These are phyloP conservation scores for Ustilago trichophora DNA, from an alignment of 1,284 basidiomycete genomes.

Conservation along the genomic window DNA sequence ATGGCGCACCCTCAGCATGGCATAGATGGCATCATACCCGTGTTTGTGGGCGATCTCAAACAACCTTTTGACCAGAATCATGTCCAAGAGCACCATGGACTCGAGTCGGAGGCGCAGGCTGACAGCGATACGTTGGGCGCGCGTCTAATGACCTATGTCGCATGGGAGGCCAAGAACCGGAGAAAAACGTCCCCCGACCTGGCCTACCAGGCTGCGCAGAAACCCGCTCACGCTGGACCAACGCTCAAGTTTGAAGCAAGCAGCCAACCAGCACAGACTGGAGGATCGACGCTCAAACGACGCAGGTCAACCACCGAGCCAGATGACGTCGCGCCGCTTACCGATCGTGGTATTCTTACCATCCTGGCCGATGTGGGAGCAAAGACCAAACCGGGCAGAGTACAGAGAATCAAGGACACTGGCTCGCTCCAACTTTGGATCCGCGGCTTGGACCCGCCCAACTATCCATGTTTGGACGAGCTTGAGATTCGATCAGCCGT, in stretches of 20 bases:
- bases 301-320: too few relatives aligned
- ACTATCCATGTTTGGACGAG: not conserved
- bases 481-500: not conserved
- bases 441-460: too few relatives aligned
- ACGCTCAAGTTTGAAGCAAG: not conserved
- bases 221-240: not conserved
- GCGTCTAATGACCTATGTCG: slow-evolving; percentile 1
- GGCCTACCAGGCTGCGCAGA: not conserved
- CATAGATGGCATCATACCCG: too few relatives aligned
- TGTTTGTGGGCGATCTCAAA: slow-evolving; percentile 1
- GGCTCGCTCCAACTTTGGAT: too few relatives aligned
- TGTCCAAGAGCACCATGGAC: too few relatives aligned
- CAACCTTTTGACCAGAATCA: not conserved
- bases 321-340: not conserved
- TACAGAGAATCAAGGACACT: too few relatives aligned
- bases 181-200: not conserved
- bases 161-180: slow-evolving; percentile 7
- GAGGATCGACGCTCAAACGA: too few relatives aligned
- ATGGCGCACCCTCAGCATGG: slow-evolving; percentile 3
- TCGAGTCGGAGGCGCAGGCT: too few relatives aligned
- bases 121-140: not conserved
- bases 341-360: not conserved
- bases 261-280: too few relatives aligned
- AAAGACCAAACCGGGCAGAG: too few relatives aligned
- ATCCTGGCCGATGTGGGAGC: not conserved